A percentile compares a stretch with the other conserved stretches of the same genome.
These are phyloP conservation scores for Jamesozyma hellenica DNA, from an alignment of 805 yeast species.

Conservation along the genomic window DNA sequence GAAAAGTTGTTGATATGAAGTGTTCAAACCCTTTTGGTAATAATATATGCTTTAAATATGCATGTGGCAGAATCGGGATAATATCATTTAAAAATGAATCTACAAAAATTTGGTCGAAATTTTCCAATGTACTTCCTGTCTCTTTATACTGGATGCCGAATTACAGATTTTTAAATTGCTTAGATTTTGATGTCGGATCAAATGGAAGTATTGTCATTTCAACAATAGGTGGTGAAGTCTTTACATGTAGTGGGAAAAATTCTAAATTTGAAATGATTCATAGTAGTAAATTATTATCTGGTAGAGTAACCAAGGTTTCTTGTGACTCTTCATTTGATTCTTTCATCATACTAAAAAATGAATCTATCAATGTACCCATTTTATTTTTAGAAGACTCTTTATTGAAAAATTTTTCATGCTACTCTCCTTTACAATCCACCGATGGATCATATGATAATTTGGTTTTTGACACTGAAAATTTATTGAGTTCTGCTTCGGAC, in stretches of 20 bases:
- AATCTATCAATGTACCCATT: constrained; percentile 49
- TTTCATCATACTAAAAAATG: constrained; percentile 59
- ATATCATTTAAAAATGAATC: constrained; percentile 15
- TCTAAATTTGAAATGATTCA: constrained; percentile 14
- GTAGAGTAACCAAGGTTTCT: constrained; percentile 38
- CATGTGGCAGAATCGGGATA: constrained; percentile 49
- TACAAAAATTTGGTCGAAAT: constrained; percentile 24
- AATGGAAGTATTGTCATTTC: constrained; percentile 64
- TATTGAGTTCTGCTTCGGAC: no score
- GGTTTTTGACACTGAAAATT: not conserved
- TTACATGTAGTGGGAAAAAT: constrained; percentile 19
- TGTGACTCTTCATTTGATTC: constrained; percentile 59
- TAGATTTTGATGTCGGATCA: constrained; percentile 55
- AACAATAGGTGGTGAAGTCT: constrained; percentile 62
- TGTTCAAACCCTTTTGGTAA: constrained; percentile 30
- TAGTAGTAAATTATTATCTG: constrained; percentile 29
- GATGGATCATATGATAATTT: not conserved
- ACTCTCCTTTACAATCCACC: constrained; percentile 38
- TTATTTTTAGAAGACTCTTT: constrained; percentile 39
- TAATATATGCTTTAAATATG: constrained; percentile 40
- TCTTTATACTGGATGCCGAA: constrained; percentile 50
- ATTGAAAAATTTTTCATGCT: constrained; percentile 40
- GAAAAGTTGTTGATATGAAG: constrained; percentile 26
- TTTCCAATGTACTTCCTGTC: constrained; percentile 39
- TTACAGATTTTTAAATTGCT: constrained; percentile 37